Evolutionary conservation across 1,284 basidiomycete species (phyloP), one percentile per base, ranked within the genome.

Genomic region (Ustilago vetiveriae): DNA sequence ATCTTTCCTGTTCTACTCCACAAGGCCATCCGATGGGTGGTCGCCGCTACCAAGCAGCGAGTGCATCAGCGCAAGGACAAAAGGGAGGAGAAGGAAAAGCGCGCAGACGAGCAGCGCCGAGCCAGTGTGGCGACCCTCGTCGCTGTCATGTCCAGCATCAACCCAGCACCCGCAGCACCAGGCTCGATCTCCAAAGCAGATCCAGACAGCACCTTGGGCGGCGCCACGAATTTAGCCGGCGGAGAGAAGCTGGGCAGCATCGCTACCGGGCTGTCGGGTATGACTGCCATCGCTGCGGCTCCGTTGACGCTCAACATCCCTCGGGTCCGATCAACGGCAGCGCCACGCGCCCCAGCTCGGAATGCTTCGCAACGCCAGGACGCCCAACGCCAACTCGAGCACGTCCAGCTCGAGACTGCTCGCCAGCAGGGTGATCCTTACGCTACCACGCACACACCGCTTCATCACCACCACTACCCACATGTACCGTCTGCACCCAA

Each of bases 371-470:
- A 24, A 10, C 21, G 13, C 5, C 52, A 64, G 19, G 74, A 75
- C 35, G 70, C 64, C 19, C 36, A 51, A 17, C 46, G 57, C 7
- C 71, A 75, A 21, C 32, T 72, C 2, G 39, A 48, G 10, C 62
- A 68, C 22, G 69, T 76, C 4, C 65, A 63, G 33, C 48, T 76
- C 35, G 76, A 78, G 44, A 71, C 55, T 14, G 76, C 74, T 4
- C 42, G 74, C n/a, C 74, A 76, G 23, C 76, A 78, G 42, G 74
- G 74, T 16, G 74, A 73, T 19, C 71, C 66, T 2, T 58, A 48
- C 22, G 67, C 69, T 0, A 53, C 46, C 14, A 24, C 50, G 4
- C 46, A 57, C 46, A 53, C 54, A 1, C 60, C 40, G 3, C 8
- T 57, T 4, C 39, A 40, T 22, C 66, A 54, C 21, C 46, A 49